Conservation (phyloP, 768 basidiomycete genomes). For the Psilocybe cyanescens region DNA sequence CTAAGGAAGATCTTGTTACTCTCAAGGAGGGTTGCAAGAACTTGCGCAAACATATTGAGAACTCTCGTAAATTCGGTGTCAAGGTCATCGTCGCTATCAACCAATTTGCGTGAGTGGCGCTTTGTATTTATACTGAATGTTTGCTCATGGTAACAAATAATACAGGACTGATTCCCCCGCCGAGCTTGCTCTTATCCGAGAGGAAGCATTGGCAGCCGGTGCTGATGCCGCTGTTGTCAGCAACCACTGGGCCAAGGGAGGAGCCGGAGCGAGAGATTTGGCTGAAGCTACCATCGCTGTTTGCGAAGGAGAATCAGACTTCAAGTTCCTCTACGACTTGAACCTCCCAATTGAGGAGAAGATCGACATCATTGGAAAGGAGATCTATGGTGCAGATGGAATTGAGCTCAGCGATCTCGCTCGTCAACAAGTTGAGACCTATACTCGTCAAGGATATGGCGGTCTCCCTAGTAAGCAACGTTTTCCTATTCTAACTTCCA, state of each 20-base stretch:
- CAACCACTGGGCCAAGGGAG: slow-evolving; percentile 98
- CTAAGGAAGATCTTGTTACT: slow-evolving; percentile 88
- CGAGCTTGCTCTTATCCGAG: slow-evolving; percentile 84
- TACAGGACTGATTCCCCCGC: slow-evolving; percentile 85
- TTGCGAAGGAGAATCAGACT: slow-evolving; percentile 81
- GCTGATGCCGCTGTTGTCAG: slow-evolving; percentile 95
- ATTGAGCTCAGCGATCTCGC: slow-evolving; percentile 88
- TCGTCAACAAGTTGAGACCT: slow-evolving; percentile 83
- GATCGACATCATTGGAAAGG: slow-evolving; percentile 84
- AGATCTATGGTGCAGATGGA: slow-evolving; percentile 94
- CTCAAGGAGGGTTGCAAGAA: slow-evolving; percentile 94
- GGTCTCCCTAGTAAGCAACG: slow-evolving; percentile 70
- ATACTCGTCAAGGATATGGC: slow-evolving; percentile 87
- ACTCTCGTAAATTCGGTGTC: slow-evolving; percentile 92
- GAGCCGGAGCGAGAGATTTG: slow-evolving; percentile 85
- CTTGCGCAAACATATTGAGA: slow-evolving; percentile 90
- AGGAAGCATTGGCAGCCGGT: slow-evolving; percentile 80
- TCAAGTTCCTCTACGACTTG: slow-evolving; percentile 94
- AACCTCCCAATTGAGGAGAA: slow-evolving; percentile 85
- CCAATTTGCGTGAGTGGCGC: slow-evolving; percentile 79
- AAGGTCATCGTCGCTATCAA: slow-evolving; percentile 98
- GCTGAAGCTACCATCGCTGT: slow-evolving; percentile 91
- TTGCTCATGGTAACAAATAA: slow-evolving; percentile 4
- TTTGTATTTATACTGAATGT: not conserved
- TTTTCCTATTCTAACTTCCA: not conserved